Conservation (phyloP, 2,329 filamentous ascomycete genomes). For the Trichoderma sp. region DNA sequence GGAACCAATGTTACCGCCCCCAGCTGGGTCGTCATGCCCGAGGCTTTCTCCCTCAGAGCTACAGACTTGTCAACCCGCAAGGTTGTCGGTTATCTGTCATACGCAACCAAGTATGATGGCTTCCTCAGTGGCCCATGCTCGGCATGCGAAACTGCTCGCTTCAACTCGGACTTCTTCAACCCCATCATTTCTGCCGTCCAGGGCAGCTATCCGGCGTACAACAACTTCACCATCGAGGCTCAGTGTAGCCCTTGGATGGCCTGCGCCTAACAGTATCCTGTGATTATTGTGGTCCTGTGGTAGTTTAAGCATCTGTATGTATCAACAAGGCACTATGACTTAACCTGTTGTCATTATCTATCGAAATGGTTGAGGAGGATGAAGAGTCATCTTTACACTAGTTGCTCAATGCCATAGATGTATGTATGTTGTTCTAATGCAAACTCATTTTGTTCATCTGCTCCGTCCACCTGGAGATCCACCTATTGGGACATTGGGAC, state of each 20-base stretch:
- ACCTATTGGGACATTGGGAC: too few relatives aligned
- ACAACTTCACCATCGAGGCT: constrained; percentile 37
- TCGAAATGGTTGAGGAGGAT: constrained; percentile 17
- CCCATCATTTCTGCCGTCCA: constrained; percentile 38
- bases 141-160: constrained; percentile 35
- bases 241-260: constrained; percentile 40
- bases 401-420: constrained; percentile 20
- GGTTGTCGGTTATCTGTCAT: constrained; percentile 35
- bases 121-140: constrained; percentile 38
- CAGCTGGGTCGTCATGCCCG: constrained; percentile 41
- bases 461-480: not conserved
- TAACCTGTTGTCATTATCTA: constrained; percentile 10
- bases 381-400: constrained; percentile 18
- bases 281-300: not conserved
- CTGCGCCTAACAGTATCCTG: constrained; percentile 25
- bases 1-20: constrained; percentile 29
- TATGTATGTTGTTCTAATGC: constrained; percentile 18
- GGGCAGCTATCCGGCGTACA: constrained; percentile 38
- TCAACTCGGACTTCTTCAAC: constrained; percentile 37
- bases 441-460: not conserved
- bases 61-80: constrained; percentile 33
- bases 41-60: constrained; percentile 36
- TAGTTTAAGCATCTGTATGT: constrained; percentile 19
- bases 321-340: not conserved
- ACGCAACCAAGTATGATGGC: constrained; percentile 38